Evolutionary conservation across 148 eudicot species (phyloP).

Genomic region (Vaccinium macrocarpon): DNA sequence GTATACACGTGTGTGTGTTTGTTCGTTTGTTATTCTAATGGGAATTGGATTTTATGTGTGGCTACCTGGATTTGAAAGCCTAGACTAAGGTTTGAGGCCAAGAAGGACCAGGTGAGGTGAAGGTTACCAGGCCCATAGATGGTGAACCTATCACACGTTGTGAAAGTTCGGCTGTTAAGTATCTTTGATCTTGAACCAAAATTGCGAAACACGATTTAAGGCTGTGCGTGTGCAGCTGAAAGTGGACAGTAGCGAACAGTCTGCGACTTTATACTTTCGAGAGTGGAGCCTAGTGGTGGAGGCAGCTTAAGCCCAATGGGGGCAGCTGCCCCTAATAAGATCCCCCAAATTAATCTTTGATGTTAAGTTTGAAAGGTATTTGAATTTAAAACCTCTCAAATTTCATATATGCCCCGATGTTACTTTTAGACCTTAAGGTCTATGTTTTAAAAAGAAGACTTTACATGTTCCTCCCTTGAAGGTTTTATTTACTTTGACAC

Average conservation of each 20-base stretch:
- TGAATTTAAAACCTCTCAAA: too few relatives aligned
- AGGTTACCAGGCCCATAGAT: too few relatives aligned
- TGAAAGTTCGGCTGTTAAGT: not conserved
- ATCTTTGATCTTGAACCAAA: not conserved
- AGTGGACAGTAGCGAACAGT: not conserved
- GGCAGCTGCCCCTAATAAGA: not conserved
- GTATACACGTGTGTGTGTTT: too few relatives aligned
- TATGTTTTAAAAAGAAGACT: too few relatives aligned
- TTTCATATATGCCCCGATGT: too few relatives aligned
- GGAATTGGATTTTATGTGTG: not conserved
- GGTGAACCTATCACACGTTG: not conserved
- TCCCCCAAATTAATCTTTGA: too few relatives aligned
- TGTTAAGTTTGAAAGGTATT: too few relatives aligned
- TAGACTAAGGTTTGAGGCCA: too few relatives aligned
- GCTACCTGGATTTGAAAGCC: too few relatives aligned
- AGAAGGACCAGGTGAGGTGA: too few relatives aligned
- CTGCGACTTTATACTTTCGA: not conserved
- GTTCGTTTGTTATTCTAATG: not conserved
- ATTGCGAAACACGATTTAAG: not conserved
- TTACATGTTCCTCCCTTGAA: not conserved
- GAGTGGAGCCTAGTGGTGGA: not conserved
- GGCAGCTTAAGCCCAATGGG: not conserved
- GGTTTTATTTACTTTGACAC: not conserved
- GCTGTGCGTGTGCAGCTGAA: not conserved
- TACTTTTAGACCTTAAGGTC: too few relatives aligned